A percentile compares a stretch with the other conserved stretches of the same genome.
These are phyloP conservation scores for Rubroshorea leprosula DNA, from an alignment of 345 rosid genomes.

Conservation along the genomic window DNA sequence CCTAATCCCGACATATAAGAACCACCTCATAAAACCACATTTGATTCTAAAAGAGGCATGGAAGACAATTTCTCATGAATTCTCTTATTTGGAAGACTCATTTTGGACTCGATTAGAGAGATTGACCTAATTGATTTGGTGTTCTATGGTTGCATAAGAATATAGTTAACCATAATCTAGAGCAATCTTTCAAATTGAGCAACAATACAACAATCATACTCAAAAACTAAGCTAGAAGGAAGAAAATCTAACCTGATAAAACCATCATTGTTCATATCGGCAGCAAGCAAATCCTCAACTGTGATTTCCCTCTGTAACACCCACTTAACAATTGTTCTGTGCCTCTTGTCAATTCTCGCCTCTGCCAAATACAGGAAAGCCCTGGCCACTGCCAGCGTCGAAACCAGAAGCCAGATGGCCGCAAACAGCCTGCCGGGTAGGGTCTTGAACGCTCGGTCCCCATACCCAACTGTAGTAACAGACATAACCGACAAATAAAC, in stretches of 20 bases:
- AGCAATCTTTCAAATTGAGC: no score
- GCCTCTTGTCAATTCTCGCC: constrained; percentile 59
- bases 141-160: no score
- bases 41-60: no score
- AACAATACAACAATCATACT: no score
- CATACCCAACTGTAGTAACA: constrained; percentile 73
- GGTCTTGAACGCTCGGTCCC: constrained; percentile 61
- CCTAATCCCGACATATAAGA: no score
- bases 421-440: constrained; percentile 60
- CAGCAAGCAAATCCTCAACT: constrained; percentile 55
- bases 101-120: no score
- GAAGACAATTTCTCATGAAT: no score
- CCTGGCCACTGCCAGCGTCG: constrained; percentile 67
- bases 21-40: no score
- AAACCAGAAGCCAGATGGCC: constrained; percentile 59
- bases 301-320: constrained; percentile 63
- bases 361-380: constrained; percentile 73
- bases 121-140: no score
- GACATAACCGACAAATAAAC: constrained; percentile 77
- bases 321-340: constrained; percentile 54
- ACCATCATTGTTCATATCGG: constrained; percentile 58
- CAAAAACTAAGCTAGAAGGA: neutral
- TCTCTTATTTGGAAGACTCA: no score
- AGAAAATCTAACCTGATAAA: constrained; percentile 47
- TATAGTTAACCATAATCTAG: no score